Evolutionary conservation across 2,329 filamentous ascomycete genomes (phyloP).

Genomic region (Exophiala lecanii-corni): DNA sequence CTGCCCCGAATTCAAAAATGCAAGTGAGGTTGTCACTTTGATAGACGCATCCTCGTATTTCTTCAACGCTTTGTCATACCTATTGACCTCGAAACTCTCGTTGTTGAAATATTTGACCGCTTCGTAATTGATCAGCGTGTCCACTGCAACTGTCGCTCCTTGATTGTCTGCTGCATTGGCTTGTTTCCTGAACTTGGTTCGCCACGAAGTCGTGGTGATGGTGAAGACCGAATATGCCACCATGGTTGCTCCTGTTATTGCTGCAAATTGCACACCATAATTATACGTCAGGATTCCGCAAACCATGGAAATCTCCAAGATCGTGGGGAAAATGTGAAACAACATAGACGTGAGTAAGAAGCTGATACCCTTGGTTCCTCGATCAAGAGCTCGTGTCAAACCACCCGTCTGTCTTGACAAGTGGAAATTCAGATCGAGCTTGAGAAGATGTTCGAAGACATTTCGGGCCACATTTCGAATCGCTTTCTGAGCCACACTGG

Average conservation of each 20-base stretch:
- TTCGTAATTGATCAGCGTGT: slow-evolving; percentile 97
- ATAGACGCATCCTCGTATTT: slow-evolving; percentile 92
- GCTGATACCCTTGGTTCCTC: slow-evolving; percentile 97
- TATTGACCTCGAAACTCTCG: slow-evolving; percentile 84
- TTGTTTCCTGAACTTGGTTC: slow-evolving; percentile 91
- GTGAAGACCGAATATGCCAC: slow-evolving; percentile 93
- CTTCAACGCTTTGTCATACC: slow-evolving; percentile 82
- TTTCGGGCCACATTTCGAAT: slow-evolving; percentile 86
- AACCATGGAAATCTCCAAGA: slow-evolving; percentile 89
- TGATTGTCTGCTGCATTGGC: slow-evolving; percentile 95
- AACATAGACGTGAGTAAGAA: slow-evolving; percentile 97
- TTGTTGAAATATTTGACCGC: slow-evolving; percentile 99
- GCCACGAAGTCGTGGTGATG: slow-evolving; percentile 92
- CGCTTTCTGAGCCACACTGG: slow-evolving; percentile 92
- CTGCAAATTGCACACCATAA: slow-evolving; percentile 86
- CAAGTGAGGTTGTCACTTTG: slow-evolving; percentile 90
- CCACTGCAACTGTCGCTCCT: slow-evolving; percentile 89
- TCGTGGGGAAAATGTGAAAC: slow-evolving; percentile 91
- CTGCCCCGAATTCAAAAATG: slow-evolving; percentile 89
- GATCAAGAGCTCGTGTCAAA: slow-evolving; percentile 86
- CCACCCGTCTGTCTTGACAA: slow-evolving; percentile 91
- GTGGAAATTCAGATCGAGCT: slow-evolving; percentile 89
- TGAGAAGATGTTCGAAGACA: slow-evolving; percentile 85
- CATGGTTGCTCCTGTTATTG: slow-evolving; percentile 88
- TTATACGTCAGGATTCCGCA: slow-evolving; percentile 96